Percentiles rank a stretch among this genome's conserved stretches.
Evolutionary conservation across 345 rosid species (phyloP).

Genomic region (Syzygium aromaticum): DNA sequence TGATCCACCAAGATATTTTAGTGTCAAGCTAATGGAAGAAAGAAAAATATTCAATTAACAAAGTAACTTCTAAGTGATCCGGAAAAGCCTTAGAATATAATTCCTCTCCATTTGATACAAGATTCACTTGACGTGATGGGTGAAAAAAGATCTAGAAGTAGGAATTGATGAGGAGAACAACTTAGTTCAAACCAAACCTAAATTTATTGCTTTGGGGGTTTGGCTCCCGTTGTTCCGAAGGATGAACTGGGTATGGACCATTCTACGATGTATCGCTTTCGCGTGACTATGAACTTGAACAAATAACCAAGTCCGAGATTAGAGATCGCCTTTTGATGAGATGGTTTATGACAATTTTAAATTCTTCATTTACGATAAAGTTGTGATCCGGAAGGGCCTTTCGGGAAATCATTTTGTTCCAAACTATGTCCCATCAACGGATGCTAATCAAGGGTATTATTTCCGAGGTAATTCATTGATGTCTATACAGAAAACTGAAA

Average conservation of each 20-base stretch:
- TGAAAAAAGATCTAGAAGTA: too few species aligned
- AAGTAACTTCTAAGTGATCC: not conserved
- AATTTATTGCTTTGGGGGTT: too few species aligned
- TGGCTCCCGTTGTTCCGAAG: not conserved
- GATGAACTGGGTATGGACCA: not conserved
- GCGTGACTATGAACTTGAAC: not conserved
- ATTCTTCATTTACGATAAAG: not conserved
- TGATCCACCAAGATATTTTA: not conserved
- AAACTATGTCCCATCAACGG: not conserved
- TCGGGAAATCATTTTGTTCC: not conserved
- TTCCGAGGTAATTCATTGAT: not conserved
- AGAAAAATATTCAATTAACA: not conserved
- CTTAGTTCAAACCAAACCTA: too few species aligned
- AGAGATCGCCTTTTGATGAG: not conserved
- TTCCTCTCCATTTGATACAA: too few species aligned
- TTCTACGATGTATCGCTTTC: not conserved
- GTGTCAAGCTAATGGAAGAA: not conserved
- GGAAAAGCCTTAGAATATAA: not conserved
- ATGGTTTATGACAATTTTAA: not conserved
- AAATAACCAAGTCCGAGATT: not conserved
- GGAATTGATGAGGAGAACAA: too few species aligned
- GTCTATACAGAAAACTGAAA: not conserved
- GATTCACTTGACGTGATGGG: too few species aligned
- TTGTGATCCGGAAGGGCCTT: not conserved
- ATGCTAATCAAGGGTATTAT: not conserved